These are phyloP conservation scores for Dryas integrifolia DNA, from an alignment of 331 rosid genomes.

Conservation along the genomic window DNA sequence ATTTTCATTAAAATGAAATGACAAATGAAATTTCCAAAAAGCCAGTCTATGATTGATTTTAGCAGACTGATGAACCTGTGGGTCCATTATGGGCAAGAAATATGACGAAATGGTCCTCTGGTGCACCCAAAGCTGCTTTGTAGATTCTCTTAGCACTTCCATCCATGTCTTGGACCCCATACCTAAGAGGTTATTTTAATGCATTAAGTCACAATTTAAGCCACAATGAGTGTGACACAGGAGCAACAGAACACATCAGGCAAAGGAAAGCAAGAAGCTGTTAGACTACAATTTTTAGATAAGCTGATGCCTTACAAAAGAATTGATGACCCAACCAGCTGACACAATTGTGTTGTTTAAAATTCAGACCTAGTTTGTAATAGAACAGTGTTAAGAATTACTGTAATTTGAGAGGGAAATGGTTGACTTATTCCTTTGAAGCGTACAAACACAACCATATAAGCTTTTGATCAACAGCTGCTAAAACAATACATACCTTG, in stretches of 20 bases:
- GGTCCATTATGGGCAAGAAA: slow-evolving; percentile 97
- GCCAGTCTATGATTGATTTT: slow-evolving; percentile 14
- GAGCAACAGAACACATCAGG: background rate
- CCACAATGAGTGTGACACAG: background rate
- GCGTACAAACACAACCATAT: background rate
- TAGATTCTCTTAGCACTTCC: slow-evolving; percentile 74
- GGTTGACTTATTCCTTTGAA: background rate
- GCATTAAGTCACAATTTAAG: slow-evolving; percentile 18
- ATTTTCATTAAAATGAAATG: slow-evolving; percentile 18
- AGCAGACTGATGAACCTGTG: slow-evolving; percentile 46
- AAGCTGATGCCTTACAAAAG: background rate
- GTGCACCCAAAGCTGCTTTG: slow-evolving; percentile 62
- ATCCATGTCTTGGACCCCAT: slow-evolving; percentile 72
- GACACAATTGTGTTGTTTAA: background rate
- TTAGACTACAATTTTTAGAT: background rate
- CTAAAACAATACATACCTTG: slow-evolving; percentile 54
- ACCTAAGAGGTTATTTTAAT: slow-evolving; percentile 47
- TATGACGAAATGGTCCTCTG: slow-evolving; percentile 64
- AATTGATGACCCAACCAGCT: background rate
- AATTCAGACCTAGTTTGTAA: background rate
- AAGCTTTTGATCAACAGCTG: slow-evolving; percentile 19
- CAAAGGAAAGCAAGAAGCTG: background rate
- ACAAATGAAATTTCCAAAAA: background rate
- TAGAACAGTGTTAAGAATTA: background rate
- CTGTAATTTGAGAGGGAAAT: background rate